These are phyloP conservation scores for Rubia balearica DNA, from an alignment of 305 asterid genomes.

Conservation along the genomic window DNA sequence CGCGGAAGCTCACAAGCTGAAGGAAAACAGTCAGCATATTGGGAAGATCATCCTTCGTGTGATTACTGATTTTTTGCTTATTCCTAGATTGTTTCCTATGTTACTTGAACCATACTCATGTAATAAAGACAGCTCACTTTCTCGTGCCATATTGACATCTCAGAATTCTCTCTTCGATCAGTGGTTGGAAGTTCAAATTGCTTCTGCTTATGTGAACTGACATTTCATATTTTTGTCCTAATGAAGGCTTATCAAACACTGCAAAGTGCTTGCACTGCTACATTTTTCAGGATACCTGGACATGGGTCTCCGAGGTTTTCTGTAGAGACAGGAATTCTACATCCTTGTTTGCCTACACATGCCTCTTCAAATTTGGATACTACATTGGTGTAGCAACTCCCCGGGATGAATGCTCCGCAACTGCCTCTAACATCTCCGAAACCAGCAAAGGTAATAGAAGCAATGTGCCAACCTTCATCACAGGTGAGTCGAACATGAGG, in stretches of 20 bases:
- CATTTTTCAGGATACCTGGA: constrained; percentile 39
- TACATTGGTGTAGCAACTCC: constrained; percentile 44
- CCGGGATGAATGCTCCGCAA: constrained; percentile 45
- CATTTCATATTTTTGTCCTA: not conserved
- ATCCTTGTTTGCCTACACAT: constrained; percentile 49
- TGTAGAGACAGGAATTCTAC: constrained; percentile 40
- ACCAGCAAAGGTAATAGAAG: constrained; percentile 48
- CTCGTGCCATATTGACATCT: not conserved
- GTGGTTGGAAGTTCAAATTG: not conserved
- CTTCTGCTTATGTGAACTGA: not conserved
- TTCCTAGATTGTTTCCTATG: not conserved
- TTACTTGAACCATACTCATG: too few species aligned
- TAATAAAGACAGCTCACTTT: not conserved
- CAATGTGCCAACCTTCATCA: constrained; percentile 49
- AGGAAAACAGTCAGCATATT: constrained; percentile 83
- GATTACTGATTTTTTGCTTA: constrained; percentile 10
- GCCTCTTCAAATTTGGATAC: constrained; percentile 42
- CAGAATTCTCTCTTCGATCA: not conserved
- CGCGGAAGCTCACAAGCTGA: constrained; percentile 65
- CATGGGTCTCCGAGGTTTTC: constrained; percentile 52
- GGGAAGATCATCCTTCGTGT: constrained; percentile 71
- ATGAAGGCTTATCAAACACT: constrained; percentile 20
- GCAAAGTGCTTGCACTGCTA: constrained; percentile 65
- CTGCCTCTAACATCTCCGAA: constrained; percentile 54
- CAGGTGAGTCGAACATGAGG: constrained; percentile 51